Base-by-base conservation (phyloP, 192 early-diverging fungal genomes). In the Jimgerdemannia lactiflua region DNA sequence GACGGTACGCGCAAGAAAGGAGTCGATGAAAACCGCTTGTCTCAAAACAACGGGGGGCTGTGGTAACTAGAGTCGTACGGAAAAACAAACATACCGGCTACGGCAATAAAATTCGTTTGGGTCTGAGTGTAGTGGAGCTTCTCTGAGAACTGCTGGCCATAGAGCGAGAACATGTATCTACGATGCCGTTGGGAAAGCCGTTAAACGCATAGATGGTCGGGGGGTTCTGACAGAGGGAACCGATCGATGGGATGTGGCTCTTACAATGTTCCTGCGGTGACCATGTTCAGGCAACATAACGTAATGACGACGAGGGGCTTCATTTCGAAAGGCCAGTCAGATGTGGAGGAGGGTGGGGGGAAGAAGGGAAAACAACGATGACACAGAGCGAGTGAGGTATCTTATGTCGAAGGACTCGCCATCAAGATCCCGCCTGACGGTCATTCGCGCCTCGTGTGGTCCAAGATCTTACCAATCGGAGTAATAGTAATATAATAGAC, bases 151-250 rank as follows among this genome's bases (percentile, higher is more conserved):
- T 68, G 67, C 6, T 7, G 67, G 7, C 67, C 67, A 18, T 68
- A 68, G 9, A 68, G 40, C 9, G 67, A 68, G 67, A 68, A 68
- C 67, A 20, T 68, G 18, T 39, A 68, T 68, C 67, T 68, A 19
- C 29, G 29, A 29, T 29, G 29, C 29, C 29, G 29, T n/a, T n/a
- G 29, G 0, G 29, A 0, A 29, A 29, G 29, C 29, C 29, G 29
- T 29, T 29, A 29, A 29, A 29, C 29, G 1, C 29, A 29, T 1
- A 29, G 8, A 10, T 59, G 49, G 14, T 59, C 6, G 14, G 49
- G 14, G 14, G 49, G 2, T 6, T 10, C 8, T 59, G 14, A 59
- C 49, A 59, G 49, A 59, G 8, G 49, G 49, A 29, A 29, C 29
- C 29, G 29, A 29, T 29, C 29, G 29, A 29, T 29, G 29, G 29